These are phyloP conservation scores for Nymphaea colorata DNA, from an alignment of 164 flowering plant species.

Conservation along the genomic window DNA sequence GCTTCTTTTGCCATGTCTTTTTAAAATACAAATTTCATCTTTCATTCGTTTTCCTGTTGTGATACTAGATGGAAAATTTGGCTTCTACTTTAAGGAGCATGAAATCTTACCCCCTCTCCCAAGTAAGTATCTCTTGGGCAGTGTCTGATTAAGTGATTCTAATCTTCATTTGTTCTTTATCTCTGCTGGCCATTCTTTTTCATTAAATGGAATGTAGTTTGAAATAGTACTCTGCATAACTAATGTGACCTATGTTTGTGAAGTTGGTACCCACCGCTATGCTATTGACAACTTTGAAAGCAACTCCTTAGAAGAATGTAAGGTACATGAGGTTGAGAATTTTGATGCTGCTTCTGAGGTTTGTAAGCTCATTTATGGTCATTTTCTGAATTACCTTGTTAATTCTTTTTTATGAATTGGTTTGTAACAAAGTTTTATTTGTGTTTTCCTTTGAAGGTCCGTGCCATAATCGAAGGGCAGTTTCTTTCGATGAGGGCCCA, in stretches of 20 bases:
- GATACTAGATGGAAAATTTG: slow-evolving; percentile 67
- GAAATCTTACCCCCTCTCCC: slow-evolving; percentile 98
- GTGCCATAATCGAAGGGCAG: slow-evolving; percentile 87
- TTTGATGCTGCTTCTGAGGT: slow-evolving; percentile 96
- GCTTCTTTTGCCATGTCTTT: no score
- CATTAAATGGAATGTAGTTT: background rate
- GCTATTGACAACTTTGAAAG: slow-evolving; percentile 41
- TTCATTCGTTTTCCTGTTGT: background rate
- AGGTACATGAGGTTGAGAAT: slow-evolving; percentile 50
- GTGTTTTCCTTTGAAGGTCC: slow-evolving; percentile 29
- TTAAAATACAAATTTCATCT: no score
- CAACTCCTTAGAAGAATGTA: slow-evolving; percentile 29
- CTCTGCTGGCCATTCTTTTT: no score
- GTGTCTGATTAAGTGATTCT: no score
- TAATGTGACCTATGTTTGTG: background rate
- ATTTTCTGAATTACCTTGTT: background rate
- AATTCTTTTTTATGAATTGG: background rate
- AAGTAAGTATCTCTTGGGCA: slow-evolving; percentile 24
- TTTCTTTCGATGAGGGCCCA: slow-evolving; percentile 88
- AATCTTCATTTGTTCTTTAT: no score
- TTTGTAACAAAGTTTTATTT: background rate
- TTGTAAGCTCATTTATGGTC: slow-evolving; percentile 5
- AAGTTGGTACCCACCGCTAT: slow-evolving; percentile 87
- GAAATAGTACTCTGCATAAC: background rate
- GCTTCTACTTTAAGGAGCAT: slow-evolving; percentile 94